A percentile compares a stretch with the other conserved stretches of the same genome.
phyloP scores from a whole-genome alignment of 306 rosid species.

The Quercus suber region DNA sequence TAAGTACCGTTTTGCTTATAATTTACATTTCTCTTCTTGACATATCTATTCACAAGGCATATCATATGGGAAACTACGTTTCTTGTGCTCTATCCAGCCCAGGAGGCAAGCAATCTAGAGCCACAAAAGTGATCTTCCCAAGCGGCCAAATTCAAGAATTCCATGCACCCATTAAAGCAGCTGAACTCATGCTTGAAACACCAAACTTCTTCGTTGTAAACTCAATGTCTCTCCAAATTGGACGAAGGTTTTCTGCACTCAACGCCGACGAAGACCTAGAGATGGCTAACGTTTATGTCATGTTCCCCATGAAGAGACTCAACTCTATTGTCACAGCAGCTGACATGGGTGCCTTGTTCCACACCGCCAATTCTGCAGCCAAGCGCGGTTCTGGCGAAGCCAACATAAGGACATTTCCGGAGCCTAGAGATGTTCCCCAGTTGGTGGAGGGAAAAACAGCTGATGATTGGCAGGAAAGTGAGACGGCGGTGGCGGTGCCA shows the following conservation, averaged over 20 bases:
- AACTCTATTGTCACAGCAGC: constrained; percentile 52
- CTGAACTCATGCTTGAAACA: constrained; percentile 80
- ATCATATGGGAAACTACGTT: constrained; percentile 78
- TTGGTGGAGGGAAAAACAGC: not conserved
- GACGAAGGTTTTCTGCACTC: constrained; percentile 59
- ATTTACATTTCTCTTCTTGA: not conserved
- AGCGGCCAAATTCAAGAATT: constrained; percentile 49
- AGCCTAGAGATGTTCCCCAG: not conserved
- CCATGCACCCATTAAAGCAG: constrained; percentile 45
- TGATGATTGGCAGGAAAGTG: not conserved
- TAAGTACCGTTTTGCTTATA: not conserved
- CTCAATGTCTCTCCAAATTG: constrained; percentile 42
- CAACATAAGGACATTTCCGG: constrained; percentile 32
- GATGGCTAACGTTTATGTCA: constrained; percentile 44
- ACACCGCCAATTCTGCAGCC: constrained; percentile 36
- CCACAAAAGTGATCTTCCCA: constrained; percentile 63
- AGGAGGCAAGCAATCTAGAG: constrained; percentile 33
- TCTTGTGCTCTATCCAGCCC: constrained; percentile 55
- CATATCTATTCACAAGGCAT: not conserved
- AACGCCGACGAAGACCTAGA: constrained; percentile 79
- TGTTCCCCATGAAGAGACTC: constrained; percentile 78
- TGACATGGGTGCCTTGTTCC: constrained; percentile 61
- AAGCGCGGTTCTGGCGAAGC: constrained; percentile 20
- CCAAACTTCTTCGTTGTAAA: constrained; percentile 69
- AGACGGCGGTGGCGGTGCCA: not conserved